Conservation (phyloP, 176 grass and related monocot genomes). For the Avena sativa region DNA sequence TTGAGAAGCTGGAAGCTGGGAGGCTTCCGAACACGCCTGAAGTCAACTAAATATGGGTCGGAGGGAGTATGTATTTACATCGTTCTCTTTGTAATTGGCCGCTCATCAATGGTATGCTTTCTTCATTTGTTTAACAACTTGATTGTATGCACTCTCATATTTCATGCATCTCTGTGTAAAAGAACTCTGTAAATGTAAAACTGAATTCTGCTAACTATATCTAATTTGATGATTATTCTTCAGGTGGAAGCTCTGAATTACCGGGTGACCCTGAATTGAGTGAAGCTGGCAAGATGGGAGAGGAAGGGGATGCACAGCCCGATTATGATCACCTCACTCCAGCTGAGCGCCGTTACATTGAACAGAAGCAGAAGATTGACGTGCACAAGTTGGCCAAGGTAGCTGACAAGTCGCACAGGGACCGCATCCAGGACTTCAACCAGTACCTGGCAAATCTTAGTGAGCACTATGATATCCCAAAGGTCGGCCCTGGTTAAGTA, state of each 20-base stretch:
- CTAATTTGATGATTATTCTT: constrained; percentile 4
- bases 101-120: neutral
- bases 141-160: neutral
- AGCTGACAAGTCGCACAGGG: constrained; percentile 78
- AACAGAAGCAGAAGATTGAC: constrained; percentile 83
- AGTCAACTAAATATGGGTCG: too few relatives aligned
- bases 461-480: constrained; percentile 96
- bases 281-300: constrained; percentile 55
- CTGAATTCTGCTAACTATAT: constrained; percentile 15
- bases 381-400: constrained; percentile 73
- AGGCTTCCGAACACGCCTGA: too few relatives aligned
- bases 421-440: constrained; percentile 87
- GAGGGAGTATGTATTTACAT: too few relatives aligned
- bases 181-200: constrained; percentile 19
- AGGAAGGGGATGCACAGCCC: constrained; percentile 50
- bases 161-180: constrained; percentile 1
- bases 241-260: constrained; percentile 59
- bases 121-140: constrained; percentile 18
- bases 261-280: constrained; percentile 45
- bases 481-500: constrained; percentile 87
- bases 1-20: too few relatives aligned
- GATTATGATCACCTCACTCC: constrained; percentile 71
- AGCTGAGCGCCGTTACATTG: constrained; percentile 75
- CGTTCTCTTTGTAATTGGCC: neutral
- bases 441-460: constrained; percentile 87